phyloP scores from a whole-genome alignment of 1,284 basidiomycete species.

The Austropuccinia psidii region DNA sequence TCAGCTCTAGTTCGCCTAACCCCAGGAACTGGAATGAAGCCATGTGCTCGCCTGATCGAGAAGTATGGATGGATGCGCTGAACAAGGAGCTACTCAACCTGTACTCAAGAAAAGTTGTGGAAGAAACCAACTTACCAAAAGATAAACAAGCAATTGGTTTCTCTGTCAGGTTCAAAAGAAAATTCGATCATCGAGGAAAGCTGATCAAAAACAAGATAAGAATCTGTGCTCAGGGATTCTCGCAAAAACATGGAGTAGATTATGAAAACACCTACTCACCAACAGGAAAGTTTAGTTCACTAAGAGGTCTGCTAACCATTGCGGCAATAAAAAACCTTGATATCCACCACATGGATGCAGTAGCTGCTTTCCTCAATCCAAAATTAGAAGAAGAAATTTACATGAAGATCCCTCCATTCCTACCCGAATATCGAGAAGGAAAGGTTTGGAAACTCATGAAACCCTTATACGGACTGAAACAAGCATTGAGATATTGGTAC shows the following conservation, averaged over 20 bases:
- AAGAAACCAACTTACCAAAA: too few relatives aligned
- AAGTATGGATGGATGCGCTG: too few relatives aligned
- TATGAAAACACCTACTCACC: not conserved
- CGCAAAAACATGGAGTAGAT: not conserved
- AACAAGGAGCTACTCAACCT: too few relatives aligned
- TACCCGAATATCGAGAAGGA: not conserved
- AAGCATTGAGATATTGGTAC: not conserved
- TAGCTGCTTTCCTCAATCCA: not conserved
- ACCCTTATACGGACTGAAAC: not conserved
- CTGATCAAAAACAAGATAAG: not conserved
- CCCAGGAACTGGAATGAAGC: too few relatives aligned
- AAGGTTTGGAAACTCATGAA: not conserved
- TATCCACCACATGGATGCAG: not conserved
- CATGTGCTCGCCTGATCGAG: too few relatives aligned
- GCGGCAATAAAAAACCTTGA: not conserved
- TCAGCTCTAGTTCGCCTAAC: too few relatives aligned
- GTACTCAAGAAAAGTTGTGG: too few relatives aligned
- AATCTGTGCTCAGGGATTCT: not conserved
- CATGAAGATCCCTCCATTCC: not conserved
- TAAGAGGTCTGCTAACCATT: constrained; percentile 3
- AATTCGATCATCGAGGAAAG: not conserved
- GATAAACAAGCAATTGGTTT: too few relatives aligned
- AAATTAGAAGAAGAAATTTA: not conserved
- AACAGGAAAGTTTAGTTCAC: not conserved
- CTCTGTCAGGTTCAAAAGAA: constrained; percentile 35